A percentile compares a stretch with the other conserved stretches of the same genome.
Evolutionary conservation across 2,329 filamentous ascomycete genomes (phyloP).

Genomic region (Didymella lethalis): DNA sequence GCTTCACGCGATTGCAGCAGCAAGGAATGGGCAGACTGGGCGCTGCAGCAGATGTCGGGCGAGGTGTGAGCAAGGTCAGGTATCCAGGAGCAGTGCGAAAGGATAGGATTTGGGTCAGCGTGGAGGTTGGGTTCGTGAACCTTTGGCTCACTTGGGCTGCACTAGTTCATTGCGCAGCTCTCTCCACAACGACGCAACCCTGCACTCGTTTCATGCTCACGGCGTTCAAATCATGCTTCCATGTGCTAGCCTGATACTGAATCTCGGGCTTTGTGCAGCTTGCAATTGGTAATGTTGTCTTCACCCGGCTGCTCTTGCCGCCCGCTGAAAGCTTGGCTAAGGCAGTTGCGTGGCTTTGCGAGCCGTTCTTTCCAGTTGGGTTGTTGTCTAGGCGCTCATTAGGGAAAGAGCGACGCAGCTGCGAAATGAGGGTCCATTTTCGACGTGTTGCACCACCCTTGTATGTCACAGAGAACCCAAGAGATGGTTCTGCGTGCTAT

Average conservation of each 20-base stretch:
- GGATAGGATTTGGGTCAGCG: slow-evolving; percentile 22
- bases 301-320: slow-evolving; percentile 13
- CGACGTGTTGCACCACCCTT: slow-evolving; percentile 10
- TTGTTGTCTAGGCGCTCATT: slow-evolving; percentile 11
- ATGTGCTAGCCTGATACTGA: slow-evolving; percentile 1
- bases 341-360: slow-evolving; percentile 7
- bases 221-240: slow-evolving; percentile 6
- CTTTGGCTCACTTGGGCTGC: slow-evolving; percentile 21
- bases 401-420: slow-evolving; percentile 21
- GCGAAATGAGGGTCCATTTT: slow-evolving; percentile 20
- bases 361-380: slow-evolving; percentile 17
- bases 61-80: slow-evolving; percentile 1
- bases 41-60: slow-evolving; percentile 8
- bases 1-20: slow-evolving; percentile 21
- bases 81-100: slow-evolving; percentile 13
- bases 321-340: slow-evolving; percentile 5
- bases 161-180: slow-evolving; percentile 20
- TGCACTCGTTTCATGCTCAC: slow-evolving; percentile 20
- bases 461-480: slow-evolving; percentile 1
- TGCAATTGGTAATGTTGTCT: slow-evolving; percentile 6
- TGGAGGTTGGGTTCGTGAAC: slow-evolving; percentile 24
- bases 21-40: slow-evolving; percentile 12
- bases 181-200: slow-evolving; percentile 20
- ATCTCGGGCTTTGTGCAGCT: slow-evolving; percentile 7
- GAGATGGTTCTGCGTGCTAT: background rate